Evolutionary conservation across 176 grass and related monocot genomes (phyloP), one percentile per base, ranked within the genome.

Genomic region (Panicum miliaceum): DNA sequence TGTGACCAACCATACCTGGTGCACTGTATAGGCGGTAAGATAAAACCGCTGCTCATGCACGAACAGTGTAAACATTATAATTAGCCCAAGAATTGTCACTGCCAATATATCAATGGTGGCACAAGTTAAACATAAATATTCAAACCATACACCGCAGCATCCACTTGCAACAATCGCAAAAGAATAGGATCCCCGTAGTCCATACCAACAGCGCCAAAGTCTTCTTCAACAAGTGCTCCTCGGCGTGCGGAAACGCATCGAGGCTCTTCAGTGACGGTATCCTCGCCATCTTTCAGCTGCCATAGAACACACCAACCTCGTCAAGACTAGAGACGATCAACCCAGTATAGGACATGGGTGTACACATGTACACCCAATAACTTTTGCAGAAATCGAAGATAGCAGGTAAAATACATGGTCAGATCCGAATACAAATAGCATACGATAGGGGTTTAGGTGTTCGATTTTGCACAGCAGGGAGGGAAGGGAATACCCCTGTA

Each of bases 171-270:
- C 34, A 59, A 43, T 52, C 61, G 73, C 22, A 0, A 78, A 64
- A 13, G 2, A 83, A 61, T 20, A 18, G 71, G n/a, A 12, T 74
- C 26, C 48, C 72, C 57, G 62, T 78, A 97, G 89, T 73, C 76
- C 57, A 64, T 79, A 97, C 92, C 95, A 36, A 97, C 70, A 78
- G 95, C 95, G 12, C 95, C 95, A 40, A 87, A 47, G 95, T 97
- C 84, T 97, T 97, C 88, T 92, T 81, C 75, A 97, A 41, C 75
- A 97, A 50, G 65, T 97, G 95, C 61, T 97, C 92, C 61, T 97
- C 92, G 9, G 95, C 95, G 51, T 92, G 95, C 41, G 92, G 95
- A 26, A 97, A 97, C 32, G 92, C 95, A 82, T 97, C 90, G 60
- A 97, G 92, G 86, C 89, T 97, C 86, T 82, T 94, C 64, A 97